Conservation (phyloP, 139 green algal species). For the Chlamydomonas sp. region DNA sequence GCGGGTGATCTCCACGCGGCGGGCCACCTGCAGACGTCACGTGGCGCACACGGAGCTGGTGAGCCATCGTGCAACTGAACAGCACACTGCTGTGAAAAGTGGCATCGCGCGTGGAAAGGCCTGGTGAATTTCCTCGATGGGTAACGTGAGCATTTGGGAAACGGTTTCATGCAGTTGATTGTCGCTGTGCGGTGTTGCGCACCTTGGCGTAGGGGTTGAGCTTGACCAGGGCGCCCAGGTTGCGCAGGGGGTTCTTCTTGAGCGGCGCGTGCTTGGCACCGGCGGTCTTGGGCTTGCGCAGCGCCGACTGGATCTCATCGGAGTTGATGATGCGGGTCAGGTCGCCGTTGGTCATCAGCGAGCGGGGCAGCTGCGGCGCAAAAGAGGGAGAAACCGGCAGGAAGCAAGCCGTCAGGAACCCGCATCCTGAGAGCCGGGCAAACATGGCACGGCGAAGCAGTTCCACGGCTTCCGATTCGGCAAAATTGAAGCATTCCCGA, state of each 20-base stretch:
- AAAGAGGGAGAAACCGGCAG: background rate
- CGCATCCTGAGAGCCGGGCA: too few relatives aligned
- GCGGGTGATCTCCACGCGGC: conserved; percentile 56
- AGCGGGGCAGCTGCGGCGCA: conserved; percentile 75
- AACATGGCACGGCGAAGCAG: too few relatives aligned
- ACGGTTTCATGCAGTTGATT: background rate
- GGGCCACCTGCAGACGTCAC: conserved; percentile 48
- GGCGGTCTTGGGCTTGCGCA: conserved; percentile 72
- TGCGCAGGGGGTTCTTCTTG: conserved; percentile 99
- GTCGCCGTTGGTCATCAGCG: conserved; percentile 94
- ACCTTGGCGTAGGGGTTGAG: conserved; percentile 96
- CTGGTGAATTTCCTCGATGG: too few relatives aligned
- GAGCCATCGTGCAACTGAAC: too few relatives aligned
- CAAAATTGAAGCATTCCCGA: too few relatives aligned
- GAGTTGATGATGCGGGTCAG: conserved; percentile 96
- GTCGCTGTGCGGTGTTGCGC: background rate
- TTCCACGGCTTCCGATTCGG: too few relatives aligned
- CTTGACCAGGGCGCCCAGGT: conserved; percentile 95
- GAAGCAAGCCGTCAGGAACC: too few relatives aligned
- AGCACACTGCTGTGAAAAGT: too few relatives aligned
- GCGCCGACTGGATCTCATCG: conserved; percentile 94
- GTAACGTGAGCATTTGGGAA: too few relatives aligned
- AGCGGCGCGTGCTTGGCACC: conserved; percentile 66
- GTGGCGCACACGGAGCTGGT: too few relatives aligned
- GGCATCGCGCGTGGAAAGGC: too few relatives aligned